These are phyloP conservation scores for Coccinonectria pachysandricola DNA, from an alignment of 2,329 filamentous ascomycete species.

Conservation along the genomic window DNA sequence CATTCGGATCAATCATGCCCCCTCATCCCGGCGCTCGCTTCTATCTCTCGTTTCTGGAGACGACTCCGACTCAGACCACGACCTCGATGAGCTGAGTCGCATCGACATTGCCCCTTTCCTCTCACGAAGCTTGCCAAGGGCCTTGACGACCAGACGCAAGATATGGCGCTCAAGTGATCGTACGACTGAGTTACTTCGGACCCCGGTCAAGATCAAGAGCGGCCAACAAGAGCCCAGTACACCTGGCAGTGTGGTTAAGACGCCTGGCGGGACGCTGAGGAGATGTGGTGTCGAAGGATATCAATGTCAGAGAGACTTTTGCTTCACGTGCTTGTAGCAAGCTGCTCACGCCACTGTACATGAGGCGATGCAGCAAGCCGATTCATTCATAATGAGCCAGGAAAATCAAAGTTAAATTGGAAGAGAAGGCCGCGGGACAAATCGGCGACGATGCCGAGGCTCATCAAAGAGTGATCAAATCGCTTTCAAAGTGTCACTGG, in stretches of 20 bases:
- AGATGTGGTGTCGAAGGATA: constrained; percentile 47
- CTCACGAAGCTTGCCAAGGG: constrained; percentile 6
- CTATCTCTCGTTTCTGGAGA: constrained; percentile 35
- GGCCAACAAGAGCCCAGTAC: constrained; percentile 13
- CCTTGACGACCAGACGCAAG: constrained; percentile 12
- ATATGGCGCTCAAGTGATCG: constrained; percentile 19
- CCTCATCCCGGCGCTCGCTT: constrained; percentile 27
- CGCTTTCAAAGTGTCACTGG: constrained; percentile 10
- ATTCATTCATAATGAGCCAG: no score
- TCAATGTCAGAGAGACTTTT: constrained; percentile 47
- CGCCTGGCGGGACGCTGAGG: constrained; percentile 39
- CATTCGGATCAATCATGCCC: constrained; percentile 15
- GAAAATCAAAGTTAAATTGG: no score
- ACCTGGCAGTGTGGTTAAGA: constrained; percentile 23
- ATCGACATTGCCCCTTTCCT: constrained; percentile 8
- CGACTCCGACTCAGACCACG: constrained; percentile 30
- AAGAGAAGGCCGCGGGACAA: no score
- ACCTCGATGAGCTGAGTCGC: constrained; percentile 24
- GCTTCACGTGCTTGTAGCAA: constrained; percentile 42
- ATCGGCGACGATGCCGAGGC: not conserved
- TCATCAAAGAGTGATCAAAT: constrained; percentile 1
- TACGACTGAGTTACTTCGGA: constrained; percentile 20
- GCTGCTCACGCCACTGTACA: no score
- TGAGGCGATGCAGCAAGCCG: no score
- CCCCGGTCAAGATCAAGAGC: constrained; percentile 15